phyloP scores from a whole-genome alignment of 352 stramenopile genomes.

The Plasmopara muralis region DNA sequence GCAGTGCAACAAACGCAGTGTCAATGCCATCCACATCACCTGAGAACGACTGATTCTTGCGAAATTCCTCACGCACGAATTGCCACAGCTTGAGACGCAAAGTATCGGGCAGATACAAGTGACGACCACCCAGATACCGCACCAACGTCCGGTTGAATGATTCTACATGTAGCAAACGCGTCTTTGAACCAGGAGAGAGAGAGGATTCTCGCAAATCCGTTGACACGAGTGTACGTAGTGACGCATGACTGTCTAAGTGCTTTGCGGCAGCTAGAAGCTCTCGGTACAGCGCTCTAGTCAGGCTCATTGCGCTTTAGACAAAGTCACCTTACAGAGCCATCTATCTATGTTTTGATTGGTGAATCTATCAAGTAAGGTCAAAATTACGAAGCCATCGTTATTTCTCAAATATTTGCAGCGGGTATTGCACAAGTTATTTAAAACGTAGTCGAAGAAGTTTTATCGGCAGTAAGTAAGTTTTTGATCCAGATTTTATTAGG shows the following conservation, averaged over 20 bases:
- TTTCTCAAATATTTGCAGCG: too few relatives aligned
- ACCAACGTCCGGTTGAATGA: slow-evolving; percentile 52
- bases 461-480: too few relatives aligned
- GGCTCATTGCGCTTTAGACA: slow-evolving; percentile 26
- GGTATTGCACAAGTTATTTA: too few relatives aligned
- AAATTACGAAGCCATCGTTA: too few relatives aligned
- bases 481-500: too few relatives aligned
- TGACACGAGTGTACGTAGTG: slow-evolving; percentile 58
- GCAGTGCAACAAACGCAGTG: slow-evolving; percentile 57
- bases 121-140: slow-evolving; percentile 41
- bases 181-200: slow-evolving; percentile 18
- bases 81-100: slow-evolving; percentile 25
- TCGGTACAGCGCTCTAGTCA: slow-evolving; percentile 54
- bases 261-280: slow-evolving; percentile 51
- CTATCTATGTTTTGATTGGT: too few relatives aligned
- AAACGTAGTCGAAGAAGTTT: too few relatives aligned
- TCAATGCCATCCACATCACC: slow-evolving; percentile 30
- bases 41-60: slow-evolving; percentile 3
- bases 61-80: slow-evolving; percentile 52
- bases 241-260: slow-evolving; percentile 48
- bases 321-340: too few relatives aligned
- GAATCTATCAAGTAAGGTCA: too few relatives aligned
- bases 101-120: slow-evolving; percentile 62
- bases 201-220: slow-evolving; percentile 48
- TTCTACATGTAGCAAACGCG: slow-evolving; percentile 45